Conservation (phyloP, 2,329 filamentous ascomycete species). For the Curvularia spicifera region DNA sequence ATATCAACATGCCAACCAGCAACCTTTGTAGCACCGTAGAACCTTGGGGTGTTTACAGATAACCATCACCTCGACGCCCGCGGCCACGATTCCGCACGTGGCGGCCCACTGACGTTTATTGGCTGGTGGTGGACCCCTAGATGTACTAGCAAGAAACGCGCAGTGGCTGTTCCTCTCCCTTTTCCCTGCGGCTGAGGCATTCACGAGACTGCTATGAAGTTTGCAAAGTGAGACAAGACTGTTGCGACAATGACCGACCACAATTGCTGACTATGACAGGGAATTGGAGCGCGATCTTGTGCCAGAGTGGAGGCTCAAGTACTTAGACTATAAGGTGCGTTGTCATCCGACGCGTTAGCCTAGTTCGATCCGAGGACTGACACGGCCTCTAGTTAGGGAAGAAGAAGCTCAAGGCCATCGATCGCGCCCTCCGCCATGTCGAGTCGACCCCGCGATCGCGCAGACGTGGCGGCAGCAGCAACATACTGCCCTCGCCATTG, state of each 20-base stretch:
- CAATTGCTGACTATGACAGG: constrained; percentile 47
- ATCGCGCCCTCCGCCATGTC: constrained; percentile 69
- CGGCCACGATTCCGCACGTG: not conserved
- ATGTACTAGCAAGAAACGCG: constrained; percentile 6
- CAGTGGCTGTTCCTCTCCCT: not conserved
- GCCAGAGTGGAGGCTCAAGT: constrained; percentile 94
- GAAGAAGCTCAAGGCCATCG: constrained; percentile 87
- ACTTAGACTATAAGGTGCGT: constrained; percentile 86
- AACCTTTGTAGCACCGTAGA: constrained; percentile 7
- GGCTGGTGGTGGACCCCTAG: not conserved
- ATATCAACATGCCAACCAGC: constrained; percentile 5
- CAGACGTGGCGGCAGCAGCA: constrained; percentile 43
- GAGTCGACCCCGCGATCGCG: constrained; percentile 59
- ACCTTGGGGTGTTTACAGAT: not conserved
- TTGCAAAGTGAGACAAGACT: constrained; percentile 61
- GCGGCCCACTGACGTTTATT: not conserved
- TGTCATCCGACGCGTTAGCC: constrained; percentile 19
- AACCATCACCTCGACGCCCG: not conserved
- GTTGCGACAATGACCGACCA: constrained; percentile 14
- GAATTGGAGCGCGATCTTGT: constrained; percentile 88
- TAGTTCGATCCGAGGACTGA: constrained; percentile 17
- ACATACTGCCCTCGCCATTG: constrained; percentile 43
- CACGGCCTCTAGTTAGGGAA: constrained; percentile 67
- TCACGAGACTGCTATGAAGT: constrained; percentile 58
- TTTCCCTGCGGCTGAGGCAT: constrained; percentile 19